Base-by-base conservation (phyloP, 2,329 filamentous ascomycete species). In the Cytospora leucostoma region DNA sequence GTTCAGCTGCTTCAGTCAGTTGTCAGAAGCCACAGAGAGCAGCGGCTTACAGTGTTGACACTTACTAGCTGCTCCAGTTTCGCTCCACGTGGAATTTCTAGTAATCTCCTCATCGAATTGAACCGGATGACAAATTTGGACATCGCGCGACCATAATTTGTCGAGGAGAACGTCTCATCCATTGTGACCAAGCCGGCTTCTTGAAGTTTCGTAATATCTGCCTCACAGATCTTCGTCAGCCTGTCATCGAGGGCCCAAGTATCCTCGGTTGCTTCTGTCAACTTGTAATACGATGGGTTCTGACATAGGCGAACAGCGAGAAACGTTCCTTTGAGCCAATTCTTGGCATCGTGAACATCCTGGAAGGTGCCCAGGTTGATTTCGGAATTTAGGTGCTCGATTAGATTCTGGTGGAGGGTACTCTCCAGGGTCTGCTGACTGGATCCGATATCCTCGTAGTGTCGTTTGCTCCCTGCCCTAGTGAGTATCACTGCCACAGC, bases 331-430 rank as follows among this genome's bases (percentile, higher is more conserved):
- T 78, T 78, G 21, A 96, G 84, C 92, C 92, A 96, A 65, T 78
- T 81, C 66, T 87, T 88, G 12, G 92, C 92, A 0, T 87, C 85
- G 1, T 80, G 72, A 0, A 88, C 72, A 68, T 88, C 83, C 6
- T 77, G 82, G 60, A 96, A 86, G 0, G 90, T 93, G 0, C 89
- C 88, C 1, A 96, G 79, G 1, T 88, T 88, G 55, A 94, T 89
- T 71, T 96, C 92, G 2, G 92, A 92, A 70, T 96, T 96, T 67
- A 96, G 75, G 70, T 96, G 91, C 67, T 94, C 91, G 56, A 93
- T 88, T 0, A 96, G 76, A 68, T 94, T 92, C 34, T 86, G 78
- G 74, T 96, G 92, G 7, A 96, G 78, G 19, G 82, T 87, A 74
- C 92, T 96, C 72, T 96, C 92, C 1, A 96, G 76, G 2, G 85